A percentile compares a stretch with the other conserved stretches of the same genome.
Conservation (phyloP, 2,329 filamentous ascomycete species). For the Pleoardoris graminearum region DNA sequence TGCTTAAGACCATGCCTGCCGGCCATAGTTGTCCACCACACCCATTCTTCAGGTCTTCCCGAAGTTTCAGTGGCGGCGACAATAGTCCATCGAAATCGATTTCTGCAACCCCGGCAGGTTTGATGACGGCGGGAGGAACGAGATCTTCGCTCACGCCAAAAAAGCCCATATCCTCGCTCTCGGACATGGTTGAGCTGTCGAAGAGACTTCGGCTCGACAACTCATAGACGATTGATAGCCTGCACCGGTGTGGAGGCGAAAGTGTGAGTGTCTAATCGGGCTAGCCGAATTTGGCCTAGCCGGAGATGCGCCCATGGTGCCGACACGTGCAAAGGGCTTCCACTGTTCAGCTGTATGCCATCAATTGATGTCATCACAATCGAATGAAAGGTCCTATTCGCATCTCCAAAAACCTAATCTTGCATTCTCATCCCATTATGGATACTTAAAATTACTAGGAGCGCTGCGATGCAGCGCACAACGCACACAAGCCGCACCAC, state of each 20-base stretch:
- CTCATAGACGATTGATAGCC: not conserved
- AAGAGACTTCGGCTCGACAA: conserved; percentile 3
- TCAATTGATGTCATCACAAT: no score
- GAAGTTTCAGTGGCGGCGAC: conserved; percentile 69
- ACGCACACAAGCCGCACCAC: no score
- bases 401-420: no score
- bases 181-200: conserved; percentile 23
- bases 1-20: conserved; percentile 83
- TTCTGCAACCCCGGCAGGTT: conserved; percentile 55
- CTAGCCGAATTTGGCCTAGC: conserved; percentile 4
- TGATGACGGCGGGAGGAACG: conserved; percentile 57
- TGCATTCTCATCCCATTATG: no score
- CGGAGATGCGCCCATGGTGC: conserved; percentile 3
- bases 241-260: not conserved
- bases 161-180: conserved; percentile 36
- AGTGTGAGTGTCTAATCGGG: not conserved
- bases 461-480: no score
- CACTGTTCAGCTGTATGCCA: no score
- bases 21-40: conserved; percentile 96
- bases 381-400: no score
- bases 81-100: conserved; percentile 75
- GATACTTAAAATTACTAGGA: no score
- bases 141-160: conserved; percentile 58
- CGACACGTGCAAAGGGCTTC: no score
- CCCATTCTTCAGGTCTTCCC: conserved; percentile 83